A percentile compares a stretch with the other conserved stretches of the same genome.
Conservation (phyloP, 257 asterid species). For the Solanum tacnaense region DNA sequence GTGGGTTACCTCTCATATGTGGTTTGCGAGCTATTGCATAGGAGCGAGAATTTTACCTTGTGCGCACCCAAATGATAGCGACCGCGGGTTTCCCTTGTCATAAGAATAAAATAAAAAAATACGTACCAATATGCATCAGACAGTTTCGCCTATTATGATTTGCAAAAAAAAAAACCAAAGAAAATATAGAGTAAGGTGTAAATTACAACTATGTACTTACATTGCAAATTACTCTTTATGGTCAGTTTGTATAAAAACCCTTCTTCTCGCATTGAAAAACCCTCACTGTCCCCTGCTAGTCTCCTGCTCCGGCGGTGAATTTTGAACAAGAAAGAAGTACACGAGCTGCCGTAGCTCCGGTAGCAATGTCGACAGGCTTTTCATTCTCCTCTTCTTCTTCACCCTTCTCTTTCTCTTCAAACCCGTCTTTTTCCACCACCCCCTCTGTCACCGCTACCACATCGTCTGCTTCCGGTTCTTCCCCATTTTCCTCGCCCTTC, state of each 20-base stretch:
- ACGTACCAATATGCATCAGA: no score
- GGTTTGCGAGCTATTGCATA: no score
- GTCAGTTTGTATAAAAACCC: background rate
- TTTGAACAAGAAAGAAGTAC: background rate
- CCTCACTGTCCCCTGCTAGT: background rate
- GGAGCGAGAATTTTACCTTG: no score
- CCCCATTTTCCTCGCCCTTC: slow-evolving; percentile 5
- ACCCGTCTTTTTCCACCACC: background rate
- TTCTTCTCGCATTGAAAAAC: background rate
- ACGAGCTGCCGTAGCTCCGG: background rate
- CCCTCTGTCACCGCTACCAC: background rate
- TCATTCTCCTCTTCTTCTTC: slow-evolving; percentile 21
- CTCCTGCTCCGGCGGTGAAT: background rate
- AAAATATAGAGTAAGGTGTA: background rate
- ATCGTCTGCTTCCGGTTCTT: slow-evolving; percentile 1
- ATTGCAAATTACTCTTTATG: background rate
- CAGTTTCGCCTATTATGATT: background rate
- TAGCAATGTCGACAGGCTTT: slow-evolving; percentile 40
- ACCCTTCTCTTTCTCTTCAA: background rate
- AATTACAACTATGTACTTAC: background rate
- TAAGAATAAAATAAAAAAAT: no score
- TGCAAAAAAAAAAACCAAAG: background rate
- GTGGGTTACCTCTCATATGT: no score
- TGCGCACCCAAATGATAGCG: no score
- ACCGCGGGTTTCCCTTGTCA: no score